Evolutionary conservation across 768 basidiomycete genomes (phyloP).

Genomic region (Lactarius tabidus): DNA sequence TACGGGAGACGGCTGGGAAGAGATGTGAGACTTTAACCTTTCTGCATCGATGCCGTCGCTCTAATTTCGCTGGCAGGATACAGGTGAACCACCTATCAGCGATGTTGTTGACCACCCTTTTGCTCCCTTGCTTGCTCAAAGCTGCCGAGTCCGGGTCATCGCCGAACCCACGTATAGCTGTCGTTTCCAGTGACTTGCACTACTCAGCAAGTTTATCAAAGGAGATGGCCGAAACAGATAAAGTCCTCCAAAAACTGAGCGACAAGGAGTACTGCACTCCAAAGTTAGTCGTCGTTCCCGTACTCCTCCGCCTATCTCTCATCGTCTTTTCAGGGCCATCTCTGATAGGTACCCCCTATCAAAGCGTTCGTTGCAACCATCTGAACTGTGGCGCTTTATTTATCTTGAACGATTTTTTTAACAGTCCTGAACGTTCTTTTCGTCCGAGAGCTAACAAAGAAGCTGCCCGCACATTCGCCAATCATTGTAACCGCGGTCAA

Average conservation of each 20-base stretch:
- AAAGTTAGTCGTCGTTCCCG: conserved; percentile 1
- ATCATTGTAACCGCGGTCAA: conserved; percentile 19
- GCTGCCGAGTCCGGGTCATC: conserved; percentile 16
- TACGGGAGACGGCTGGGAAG: conserved; percentile 33
- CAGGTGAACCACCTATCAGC: conserved; percentile 40
- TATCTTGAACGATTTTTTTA: background rate
- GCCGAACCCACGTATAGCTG: conserved; percentile 17
- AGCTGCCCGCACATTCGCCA: conserved; percentile 19
- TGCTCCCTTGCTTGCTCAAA: conserved; percentile 20
- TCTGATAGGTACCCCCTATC: conserved; percentile 10
- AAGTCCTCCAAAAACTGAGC: conserved; percentile 8
- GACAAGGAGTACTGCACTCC: conserved; percentile 14
- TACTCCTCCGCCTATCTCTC: background rate
- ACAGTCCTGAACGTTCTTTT: conserved; percentile 22
- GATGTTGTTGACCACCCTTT: conserved; percentile 9
- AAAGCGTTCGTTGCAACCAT: conserved; percentile 14
- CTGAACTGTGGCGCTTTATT: background rate
- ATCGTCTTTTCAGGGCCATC: conserved; percentile 7
- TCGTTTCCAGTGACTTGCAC: conserved; percentile 22
- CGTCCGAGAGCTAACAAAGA: conserved; percentile 21
- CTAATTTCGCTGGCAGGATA: conserved; percentile 32
- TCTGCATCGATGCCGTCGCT: background rate
- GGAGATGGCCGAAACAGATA: conserved; percentile 10
- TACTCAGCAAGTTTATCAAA: conserved; percentile 2
- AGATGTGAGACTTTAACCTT: conserved; percentile 23